phyloP scores from a whole-genome alignment of 2,329 filamentous ascomycete genomes.

The Epichloe typhina region DNA sequence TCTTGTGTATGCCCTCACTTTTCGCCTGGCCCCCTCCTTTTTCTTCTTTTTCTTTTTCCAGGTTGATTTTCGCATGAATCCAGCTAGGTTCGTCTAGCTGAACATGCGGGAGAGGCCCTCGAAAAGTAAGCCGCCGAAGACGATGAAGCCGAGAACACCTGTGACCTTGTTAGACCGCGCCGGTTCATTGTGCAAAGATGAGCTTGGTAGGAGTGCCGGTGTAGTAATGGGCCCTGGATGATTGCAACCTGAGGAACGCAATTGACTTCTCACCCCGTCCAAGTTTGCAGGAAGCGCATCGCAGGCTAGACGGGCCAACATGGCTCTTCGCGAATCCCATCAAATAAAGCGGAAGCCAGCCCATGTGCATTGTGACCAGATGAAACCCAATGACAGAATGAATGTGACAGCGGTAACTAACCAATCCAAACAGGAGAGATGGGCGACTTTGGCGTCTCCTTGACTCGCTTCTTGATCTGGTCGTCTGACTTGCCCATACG shows the following conservation, averaged over 20 bases:
- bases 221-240: no score
- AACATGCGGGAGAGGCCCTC: constrained; percentile 44
- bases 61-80: neutral
- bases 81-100: constrained; percentile 11
- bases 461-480: constrained; percentile 46
- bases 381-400: neutral
- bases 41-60: neutral
- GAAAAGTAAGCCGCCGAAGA: constrained; percentile 48
- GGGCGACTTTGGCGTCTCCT: constrained; percentile 44
- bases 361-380: no score
- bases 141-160: constrained; percentile 46
- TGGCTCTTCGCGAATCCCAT: no score
- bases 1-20: no score
- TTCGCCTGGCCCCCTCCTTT: neutral
- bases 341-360: no score
- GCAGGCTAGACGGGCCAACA: no score
- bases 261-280: neutral
- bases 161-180: neutral
- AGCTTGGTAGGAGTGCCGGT: neutral
- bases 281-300: neutral
- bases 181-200: neutral
- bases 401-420: constrained; percentile 23
- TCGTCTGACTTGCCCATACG: constrained; percentile 63
- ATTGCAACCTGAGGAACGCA: neutral
- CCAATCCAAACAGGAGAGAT: constrained; percentile 53